phyloP scores from a whole-genome alignment of 306 rosid genomes.

The Elaeagnus macrophylla region DNA sequence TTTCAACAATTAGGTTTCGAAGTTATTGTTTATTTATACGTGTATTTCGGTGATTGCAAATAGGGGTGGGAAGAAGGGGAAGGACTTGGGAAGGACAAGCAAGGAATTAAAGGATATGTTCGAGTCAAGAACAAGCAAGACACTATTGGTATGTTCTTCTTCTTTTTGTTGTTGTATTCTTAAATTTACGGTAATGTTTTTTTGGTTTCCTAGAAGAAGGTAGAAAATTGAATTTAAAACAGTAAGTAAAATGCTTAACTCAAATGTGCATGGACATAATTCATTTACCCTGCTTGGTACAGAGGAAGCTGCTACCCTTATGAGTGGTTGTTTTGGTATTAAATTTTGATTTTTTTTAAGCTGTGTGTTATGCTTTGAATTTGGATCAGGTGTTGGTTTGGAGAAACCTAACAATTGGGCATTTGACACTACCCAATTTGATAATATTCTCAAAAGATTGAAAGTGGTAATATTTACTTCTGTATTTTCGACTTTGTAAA shows the following conservation, averaged over 20 bases:
- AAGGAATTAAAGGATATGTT: constrained; percentile 86
- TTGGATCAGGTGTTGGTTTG: constrained; percentile 52
- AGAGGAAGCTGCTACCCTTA: neutral
- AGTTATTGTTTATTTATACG: neutral
- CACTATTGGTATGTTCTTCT: constrained; percentile 43
- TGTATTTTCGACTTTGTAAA: neutral
- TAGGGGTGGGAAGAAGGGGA: constrained; percentile 99
- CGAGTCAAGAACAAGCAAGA: constrained; percentile 82
- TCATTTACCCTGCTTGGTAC: neutral
- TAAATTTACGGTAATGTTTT: neutral
- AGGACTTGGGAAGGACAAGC: constrained; percentile 93
- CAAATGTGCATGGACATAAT: neutral
- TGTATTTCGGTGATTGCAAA: neutral
- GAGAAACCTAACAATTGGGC: constrained; percentile 97
- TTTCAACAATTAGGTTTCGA: neutral
- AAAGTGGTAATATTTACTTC: constrained; percentile 58
- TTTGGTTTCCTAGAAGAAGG: neutral
- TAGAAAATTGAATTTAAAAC: neutral
- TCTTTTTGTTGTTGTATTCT: neutral
- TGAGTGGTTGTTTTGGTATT: neutral
- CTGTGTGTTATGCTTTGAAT: neutral
- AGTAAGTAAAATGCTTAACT: neutral
- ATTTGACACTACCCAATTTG: constrained; percentile 85
- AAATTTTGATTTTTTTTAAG: neutral
- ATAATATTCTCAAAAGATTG: constrained; percentile 77